Conservation (phyloP, 352 stramenopile genomes). For the Elongisporangium undulatum region DNA sequence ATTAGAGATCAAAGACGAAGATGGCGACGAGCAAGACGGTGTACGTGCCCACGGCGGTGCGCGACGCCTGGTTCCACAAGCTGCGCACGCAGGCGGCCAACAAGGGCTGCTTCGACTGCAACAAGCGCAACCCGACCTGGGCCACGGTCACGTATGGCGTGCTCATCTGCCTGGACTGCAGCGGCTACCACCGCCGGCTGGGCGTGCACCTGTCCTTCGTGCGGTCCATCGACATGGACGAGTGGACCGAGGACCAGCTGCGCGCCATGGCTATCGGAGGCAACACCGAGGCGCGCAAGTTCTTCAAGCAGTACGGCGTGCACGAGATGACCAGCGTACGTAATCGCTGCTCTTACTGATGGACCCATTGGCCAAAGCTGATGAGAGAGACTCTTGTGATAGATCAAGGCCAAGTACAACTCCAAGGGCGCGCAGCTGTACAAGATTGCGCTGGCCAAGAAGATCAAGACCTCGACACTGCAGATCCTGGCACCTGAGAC, state of each 20-base stretch:
- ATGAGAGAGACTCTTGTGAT: constrained; percentile 4
- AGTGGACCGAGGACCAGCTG: constrained; percentile 94
- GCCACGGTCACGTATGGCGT: constrained; percentile 94
- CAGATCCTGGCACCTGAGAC: constrained; percentile 40
- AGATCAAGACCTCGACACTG: constrained; percentile 66
- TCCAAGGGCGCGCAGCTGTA: constrained; percentile 88
- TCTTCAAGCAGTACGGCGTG: constrained; percentile 91
- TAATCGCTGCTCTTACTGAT: constrained; percentile 2
- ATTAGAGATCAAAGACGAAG: not conserved
- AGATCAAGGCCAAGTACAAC: constrained; percentile 92
- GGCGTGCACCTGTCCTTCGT: constrained; percentile 95
- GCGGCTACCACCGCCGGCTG: constrained; percentile 90
- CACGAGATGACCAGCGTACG: constrained; percentile 84
- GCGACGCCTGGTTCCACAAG: constrained; percentile 87
- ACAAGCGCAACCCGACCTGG: constrained; percentile 94
- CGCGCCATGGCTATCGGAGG: constrained; percentile 91
- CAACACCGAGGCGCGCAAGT: constrained; percentile 91
- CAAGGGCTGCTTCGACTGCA: constrained; percentile 96
- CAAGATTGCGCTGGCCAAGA: constrained; percentile 82
- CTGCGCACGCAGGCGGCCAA: constrained; percentile 71
- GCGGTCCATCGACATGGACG: constrained; percentile 94
- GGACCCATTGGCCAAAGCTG: not conserved
- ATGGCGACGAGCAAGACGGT: constrained; percentile 33
- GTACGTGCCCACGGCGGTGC: constrained; percentile 69
- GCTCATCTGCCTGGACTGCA: constrained; percentile 96